Percentiles rank a stretch among this genome's conserved stretches.
Evolutionary conservation across 176 grass and related monocot species (phyloP).

Genomic region (Ensete glaucum): DNA sequence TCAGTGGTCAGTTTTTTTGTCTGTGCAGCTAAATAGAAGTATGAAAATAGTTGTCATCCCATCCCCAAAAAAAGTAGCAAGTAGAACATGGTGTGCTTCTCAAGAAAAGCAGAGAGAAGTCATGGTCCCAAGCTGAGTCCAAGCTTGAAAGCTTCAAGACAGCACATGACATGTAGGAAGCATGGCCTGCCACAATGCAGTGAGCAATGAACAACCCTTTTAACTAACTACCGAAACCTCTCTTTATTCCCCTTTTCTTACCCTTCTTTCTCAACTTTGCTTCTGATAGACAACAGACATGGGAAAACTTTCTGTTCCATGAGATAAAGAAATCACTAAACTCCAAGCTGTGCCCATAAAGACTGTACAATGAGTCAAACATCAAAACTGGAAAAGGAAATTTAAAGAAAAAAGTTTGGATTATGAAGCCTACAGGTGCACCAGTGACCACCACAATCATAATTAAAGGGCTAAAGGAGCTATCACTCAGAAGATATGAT

Average conservation of each 20-base stretch:
- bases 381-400: not conserved
- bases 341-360: not conserved
- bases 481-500: too few species aligned
- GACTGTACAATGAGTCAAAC: not conserved
- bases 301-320: not conserved
- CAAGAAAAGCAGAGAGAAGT: not conserved
- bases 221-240: conserved; percentile 2
- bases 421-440: too few species aligned
- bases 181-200: conserved; percentile 10
- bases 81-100: not conserved
- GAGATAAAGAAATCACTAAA: not conserved
- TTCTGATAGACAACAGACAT: not conserved
- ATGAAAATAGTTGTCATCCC: not conserved
- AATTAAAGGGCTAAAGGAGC: too few species aligned
- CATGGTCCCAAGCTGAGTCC: not conserved
- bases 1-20: not conserved
- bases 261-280: conserved; percentile 2
- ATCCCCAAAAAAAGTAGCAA: not conserved
- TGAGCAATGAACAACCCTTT: conserved; percentile 6
- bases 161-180: conserved; percentile 15
- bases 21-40: not conserved
- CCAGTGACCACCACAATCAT: too few species aligned
- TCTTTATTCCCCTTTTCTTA: not conserved
- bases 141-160: conserved; percentile 1
- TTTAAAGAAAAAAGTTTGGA: not conserved